Percentiles rank a stretch among this genome's conserved stretches.
Evolutionary conservation across 768 basidiomycete species (phyloP).

Genomic region (Lactarius pseudohatsudake): DNA sequence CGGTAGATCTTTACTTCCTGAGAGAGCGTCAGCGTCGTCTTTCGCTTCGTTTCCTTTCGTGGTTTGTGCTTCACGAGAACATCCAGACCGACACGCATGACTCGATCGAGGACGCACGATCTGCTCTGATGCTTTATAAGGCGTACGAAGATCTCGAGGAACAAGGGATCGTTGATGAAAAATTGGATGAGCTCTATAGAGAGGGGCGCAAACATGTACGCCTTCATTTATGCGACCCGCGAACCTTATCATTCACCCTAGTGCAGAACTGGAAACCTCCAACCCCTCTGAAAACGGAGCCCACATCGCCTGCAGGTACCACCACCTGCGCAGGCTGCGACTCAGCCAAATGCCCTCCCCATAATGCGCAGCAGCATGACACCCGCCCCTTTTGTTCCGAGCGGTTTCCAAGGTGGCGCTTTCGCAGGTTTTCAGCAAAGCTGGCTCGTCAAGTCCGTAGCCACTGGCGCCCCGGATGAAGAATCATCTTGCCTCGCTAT

Average conservation of each 20-base stretch:
- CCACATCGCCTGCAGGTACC: constrained; percentile 8
- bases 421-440: constrained; percentile 24
- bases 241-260: background rate
- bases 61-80: constrained; percentile 88
- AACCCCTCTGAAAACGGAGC: constrained; percentile 24
- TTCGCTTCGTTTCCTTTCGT: constrained; percentile 89
- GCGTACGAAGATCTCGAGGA: constrained; percentile 76
- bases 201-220: constrained; percentile 74
- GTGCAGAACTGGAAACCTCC: constrained; percentile 61
- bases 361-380: constrained; percentile 24
- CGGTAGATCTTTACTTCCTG: constrained; percentile 93
- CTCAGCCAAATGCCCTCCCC: constrained; percentile 24
- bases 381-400: constrained; percentile 19
- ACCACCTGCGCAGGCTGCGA: constrained; percentile 24
- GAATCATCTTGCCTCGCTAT: background rate
- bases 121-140: constrained; percentile 82
- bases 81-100: constrained; percentile 96
- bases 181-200: constrained; percentile 81
- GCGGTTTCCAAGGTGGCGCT: constrained; percentile 22
- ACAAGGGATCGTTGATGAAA: constrained; percentile 76
- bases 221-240: constrained; percentile 19
- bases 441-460: constrained; percentile 20
- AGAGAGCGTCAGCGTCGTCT: constrained; percentile 80
- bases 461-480: constrained; percentile 21
- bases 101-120: constrained; percentile 95